Evolutionary conservation across 1,284 basidiomycete genomes (phyloP).

Genomic region (Malassezia pachydermatis): DNA sequence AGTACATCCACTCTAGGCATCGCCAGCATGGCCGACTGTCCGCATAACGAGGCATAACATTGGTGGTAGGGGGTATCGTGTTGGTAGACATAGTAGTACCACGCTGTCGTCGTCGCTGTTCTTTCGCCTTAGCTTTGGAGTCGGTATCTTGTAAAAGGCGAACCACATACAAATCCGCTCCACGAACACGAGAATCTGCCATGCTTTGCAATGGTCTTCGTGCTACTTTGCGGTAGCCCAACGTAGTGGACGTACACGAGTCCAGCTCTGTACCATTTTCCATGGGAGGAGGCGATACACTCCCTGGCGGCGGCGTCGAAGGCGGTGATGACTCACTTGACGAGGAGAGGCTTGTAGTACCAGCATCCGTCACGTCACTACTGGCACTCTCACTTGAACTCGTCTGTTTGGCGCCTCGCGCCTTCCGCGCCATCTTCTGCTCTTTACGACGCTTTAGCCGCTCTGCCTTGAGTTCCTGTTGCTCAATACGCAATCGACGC

Average conservation of each 20-base stretch:
- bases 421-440: constrained; percentile 16
- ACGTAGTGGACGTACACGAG: background rate
- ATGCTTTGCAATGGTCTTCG: background rate
- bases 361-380: background rate
- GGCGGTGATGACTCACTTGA: constrained; percentile 2
- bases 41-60: constrained; percentile 14
- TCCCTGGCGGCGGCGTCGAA: constrained; percentile 5
- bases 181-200: constrained; percentile 17
- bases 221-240: constrained; percentile 7
- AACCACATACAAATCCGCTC: constrained; percentile 22
- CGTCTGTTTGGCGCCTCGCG: constrained; percentile 3
- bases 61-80: background rate
- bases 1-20: constrained; percentile 23
- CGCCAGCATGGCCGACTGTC: constrained; percentile 23
- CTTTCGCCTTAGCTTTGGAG: constrained; percentile 20
- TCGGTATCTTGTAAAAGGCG: constrained; percentile 20
- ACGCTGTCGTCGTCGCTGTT: constrained; percentile 14
- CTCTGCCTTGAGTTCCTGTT: background rate
- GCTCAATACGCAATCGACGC: constrained; percentile 3
- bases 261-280: too few species aligned
- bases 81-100: background rate
- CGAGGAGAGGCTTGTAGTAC: background rate
- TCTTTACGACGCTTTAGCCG: constrained; percentile 15
- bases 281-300: background rate
- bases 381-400: background rate